Conservation (phyloP, 2,329 filamentous ascomycete species). For the Diaporthe australafricana region DNA sequence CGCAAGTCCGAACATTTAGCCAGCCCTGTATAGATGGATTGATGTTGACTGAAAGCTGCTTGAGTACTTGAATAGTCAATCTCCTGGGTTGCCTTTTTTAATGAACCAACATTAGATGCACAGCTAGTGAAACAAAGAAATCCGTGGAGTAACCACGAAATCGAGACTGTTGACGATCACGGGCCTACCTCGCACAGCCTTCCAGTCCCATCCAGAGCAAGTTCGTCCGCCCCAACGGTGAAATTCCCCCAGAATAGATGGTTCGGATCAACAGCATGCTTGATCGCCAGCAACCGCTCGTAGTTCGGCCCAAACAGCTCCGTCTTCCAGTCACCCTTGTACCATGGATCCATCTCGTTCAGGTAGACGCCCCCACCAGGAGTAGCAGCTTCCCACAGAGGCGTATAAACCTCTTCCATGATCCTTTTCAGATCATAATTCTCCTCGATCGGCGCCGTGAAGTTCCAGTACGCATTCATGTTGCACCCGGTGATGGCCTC, state of each 20-base stretch:
- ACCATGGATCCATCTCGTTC: slow-evolving; percentile 52
- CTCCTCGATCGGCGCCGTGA: not conserved
- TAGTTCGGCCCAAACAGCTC: slow-evolving; percentile 49
- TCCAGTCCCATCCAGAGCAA: not conserved
- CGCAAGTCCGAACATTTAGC: too few relatives aligned
- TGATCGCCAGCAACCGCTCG: slow-evolving; percentile 43
- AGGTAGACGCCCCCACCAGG: not conserved
- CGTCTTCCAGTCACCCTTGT: slow-evolving; percentile 48
- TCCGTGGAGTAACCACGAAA: too few relatives aligned
- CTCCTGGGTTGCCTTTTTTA: too few relatives aligned
- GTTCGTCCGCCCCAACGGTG: slow-evolving; percentile 39
- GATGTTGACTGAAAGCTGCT: too few relatives aligned
- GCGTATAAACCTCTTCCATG: not conserved
- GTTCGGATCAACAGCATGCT: slow-evolving; percentile 49
- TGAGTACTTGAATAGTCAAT: too few relatives aligned
- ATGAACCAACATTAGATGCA: too few relatives aligned
- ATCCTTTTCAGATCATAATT: not conserved
- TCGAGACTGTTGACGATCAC: too few relatives aligned
- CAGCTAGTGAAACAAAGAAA: too few relatives aligned
- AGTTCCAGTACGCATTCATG: not conserved
- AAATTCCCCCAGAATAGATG: slow-evolving; percentile 44
- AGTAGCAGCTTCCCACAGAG: not conserved
- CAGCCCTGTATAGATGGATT: too few relatives aligned
- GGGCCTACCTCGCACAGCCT: too few relatives aligned
- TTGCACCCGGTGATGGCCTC: not conserved